Conservation (phyloP, 257 asterid genomes). For the Cinchona pubescens region DNA sequence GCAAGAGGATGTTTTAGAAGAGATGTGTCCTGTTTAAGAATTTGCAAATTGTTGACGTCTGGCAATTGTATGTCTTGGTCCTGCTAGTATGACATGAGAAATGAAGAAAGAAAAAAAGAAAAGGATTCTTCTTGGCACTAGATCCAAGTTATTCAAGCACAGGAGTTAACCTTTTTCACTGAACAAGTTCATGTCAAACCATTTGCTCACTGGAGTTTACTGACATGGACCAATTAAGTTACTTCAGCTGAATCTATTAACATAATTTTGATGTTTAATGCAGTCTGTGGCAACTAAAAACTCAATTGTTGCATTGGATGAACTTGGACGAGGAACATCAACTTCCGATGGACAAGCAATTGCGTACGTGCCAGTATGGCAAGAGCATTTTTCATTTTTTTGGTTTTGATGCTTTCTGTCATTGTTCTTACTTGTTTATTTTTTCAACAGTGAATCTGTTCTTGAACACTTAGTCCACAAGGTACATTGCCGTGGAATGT, state of each 20-base stretch:
- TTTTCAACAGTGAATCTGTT: slow-evolving; percentile 75
- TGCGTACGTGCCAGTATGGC: slow-evolving; percentile 63
- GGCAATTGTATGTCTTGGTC: neutral
- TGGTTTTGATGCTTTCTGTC: neutral
- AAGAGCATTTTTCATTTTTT: neutral
- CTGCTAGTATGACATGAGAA: neutral
- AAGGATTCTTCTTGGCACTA: neutral
- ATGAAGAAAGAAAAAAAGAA: neutral
- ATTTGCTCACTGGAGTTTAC: no score
- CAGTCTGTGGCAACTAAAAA: slow-evolving; percentile 73
- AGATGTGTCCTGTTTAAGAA: neutral
- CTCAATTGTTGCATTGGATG: slow-evolving; percentile 93
- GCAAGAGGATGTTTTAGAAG: slow-evolving; percentile 1
- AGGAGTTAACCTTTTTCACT: neutral
- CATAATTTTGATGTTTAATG: slow-evolving; percentile 25
- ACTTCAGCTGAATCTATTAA: slow-evolving; percentile 12
- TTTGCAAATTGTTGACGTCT: neutral
- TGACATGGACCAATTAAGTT: neutral
- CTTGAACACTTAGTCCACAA: slow-evolving; percentile 81
- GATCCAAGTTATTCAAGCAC: neutral
- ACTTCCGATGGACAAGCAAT: slow-evolving; percentile 99
- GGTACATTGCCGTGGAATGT: slow-evolving; percentile 92
- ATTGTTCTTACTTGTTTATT: slow-evolving; percentile 16
- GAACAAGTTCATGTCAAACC: no score
- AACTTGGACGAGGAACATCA: slow-evolving; percentile 96